These are phyloP conservation scores for Terfezia claveryi DNA, from an alignment of 495 filamentous ascomycete species.

Conservation along the genomic window DNA sequence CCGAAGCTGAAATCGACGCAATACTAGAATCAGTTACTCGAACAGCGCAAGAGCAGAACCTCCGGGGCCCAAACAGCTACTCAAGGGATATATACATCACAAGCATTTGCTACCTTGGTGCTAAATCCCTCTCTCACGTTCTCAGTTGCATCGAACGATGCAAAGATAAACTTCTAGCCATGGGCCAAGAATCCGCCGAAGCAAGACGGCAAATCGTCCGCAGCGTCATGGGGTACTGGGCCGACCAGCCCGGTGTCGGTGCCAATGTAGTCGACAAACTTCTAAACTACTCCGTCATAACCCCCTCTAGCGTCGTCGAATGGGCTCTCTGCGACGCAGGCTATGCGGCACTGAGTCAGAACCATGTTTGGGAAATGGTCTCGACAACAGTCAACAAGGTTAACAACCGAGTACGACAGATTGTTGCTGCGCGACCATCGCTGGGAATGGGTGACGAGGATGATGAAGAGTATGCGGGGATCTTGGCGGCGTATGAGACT, in stretches of 20 bases:
- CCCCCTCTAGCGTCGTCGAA: conserved; percentile 57
- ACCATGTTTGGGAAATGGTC: conserved; percentile 73
- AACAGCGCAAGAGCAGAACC: conserved; percentile 38
- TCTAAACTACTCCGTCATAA: conserved; percentile 88
- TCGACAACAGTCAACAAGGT: conserved; percentile 78
- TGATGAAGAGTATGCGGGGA: conserved; percentile 1
- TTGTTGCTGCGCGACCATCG: conserved; percentile 34
- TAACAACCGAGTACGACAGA: conserved; percentile 67
- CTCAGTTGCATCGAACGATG: conserved; percentile 88
- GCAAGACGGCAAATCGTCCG: conserved; percentile 74
- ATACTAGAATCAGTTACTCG: conserved; percentile 56
- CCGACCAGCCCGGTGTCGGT: conserved; percentile 74
- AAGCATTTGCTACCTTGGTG: conserved; percentile 71
- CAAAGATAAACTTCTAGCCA: conserved; percentile 68
- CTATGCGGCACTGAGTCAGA: conserved; percentile 45
- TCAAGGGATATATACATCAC: conserved; percentile 89
- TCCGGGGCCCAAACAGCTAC: conserved; percentile 41
- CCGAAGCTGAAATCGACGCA: conserved; percentile 58
- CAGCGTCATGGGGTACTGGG: conserved; percentile 83
- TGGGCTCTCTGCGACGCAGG: conserved; percentile 58
- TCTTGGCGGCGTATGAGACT: conserved; percentile 36
- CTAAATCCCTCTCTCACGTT: conserved; percentile 88
- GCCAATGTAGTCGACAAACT: conserved; percentile 91
- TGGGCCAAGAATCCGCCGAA: conserved; percentile 45
- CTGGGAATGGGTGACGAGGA: conserved; percentile 17